Evolutionary conservation across 345 rosid species (phyloP).

Genomic region (Acer saccharum): DNA sequence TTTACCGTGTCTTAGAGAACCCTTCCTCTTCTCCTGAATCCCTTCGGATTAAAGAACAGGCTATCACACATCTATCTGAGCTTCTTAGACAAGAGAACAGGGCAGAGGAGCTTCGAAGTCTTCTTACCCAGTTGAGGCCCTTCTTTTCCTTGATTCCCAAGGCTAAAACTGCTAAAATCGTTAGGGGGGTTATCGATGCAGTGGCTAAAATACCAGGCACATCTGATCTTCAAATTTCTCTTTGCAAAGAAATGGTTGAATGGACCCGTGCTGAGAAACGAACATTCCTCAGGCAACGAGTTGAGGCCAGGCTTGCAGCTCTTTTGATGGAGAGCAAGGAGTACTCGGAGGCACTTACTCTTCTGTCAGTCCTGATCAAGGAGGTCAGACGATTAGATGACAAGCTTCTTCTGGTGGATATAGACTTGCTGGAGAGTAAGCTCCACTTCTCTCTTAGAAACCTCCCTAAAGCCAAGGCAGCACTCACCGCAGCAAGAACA

Average conservation of each 20-base stretch:
- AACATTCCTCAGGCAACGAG: conserved; percentile 82
- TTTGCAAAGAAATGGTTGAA: conserved; percentile 87
- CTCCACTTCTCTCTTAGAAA: conserved; percentile 84
- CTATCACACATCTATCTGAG: conserved; percentile 75
- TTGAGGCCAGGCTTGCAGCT: conserved; percentile 86
- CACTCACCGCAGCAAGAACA: conserved; percentile 90
- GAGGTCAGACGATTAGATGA: conserved; percentile 91
- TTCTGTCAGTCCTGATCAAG: conserved; percentile 63
- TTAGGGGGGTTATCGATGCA: conserved; percentile 76
- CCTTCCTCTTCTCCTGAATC: conserved; percentile 89
- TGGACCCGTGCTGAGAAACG: conserved; percentile 91
- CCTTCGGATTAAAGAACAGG: conserved; percentile 77
- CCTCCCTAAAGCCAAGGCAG: conserved; percentile 91
- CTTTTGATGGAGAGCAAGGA: conserved; percentile 83
- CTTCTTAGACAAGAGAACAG: conserved; percentile 77
- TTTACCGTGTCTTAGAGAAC: conserved; percentile 65
- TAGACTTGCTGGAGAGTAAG: conserved; percentile 81
- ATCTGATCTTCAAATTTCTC: conserved; percentile 83
- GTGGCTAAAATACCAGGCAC: conserved; percentile 93
- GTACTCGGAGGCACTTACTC: conserved; percentile 67
- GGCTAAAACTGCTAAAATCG: conserved; percentile 95
- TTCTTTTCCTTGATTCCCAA: conserved; percentile 87
- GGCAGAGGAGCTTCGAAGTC: conserved; percentile 79
- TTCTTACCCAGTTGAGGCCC: conserved; percentile 79
- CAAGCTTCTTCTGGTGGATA: conserved; percentile 87